Percentiles rank a stretch among this genome's conserved stretches.
Conservation (phyloP, 2,329 filamentous ascomycete genomes). For the Penicillium sp. region DNA sequence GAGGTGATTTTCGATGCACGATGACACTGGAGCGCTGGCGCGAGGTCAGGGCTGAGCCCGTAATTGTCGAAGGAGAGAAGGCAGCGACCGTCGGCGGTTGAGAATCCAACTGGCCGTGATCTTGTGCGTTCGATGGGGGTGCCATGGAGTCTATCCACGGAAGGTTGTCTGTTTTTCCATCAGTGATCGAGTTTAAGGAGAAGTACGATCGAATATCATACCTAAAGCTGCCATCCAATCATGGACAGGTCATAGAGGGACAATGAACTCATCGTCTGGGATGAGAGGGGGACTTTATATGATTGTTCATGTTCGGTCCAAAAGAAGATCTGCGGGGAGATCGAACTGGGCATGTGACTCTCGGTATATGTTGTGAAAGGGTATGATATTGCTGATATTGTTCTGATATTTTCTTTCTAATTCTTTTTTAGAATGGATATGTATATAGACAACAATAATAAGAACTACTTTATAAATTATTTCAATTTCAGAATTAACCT, state of each 20-base stretch:
- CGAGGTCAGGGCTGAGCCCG: slow-evolving; percentile 63
- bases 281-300: slow-evolving; percentile 28
- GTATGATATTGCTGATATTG: background rate
- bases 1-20: slow-evolving; percentile 92
- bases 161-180: slow-evolving; percentile 40
- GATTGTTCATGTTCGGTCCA: slow-evolving; percentile 18
- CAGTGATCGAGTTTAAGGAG: slow-evolving; percentile 18
- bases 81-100: slow-evolving; percentile 74
- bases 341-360: slow-evolving; percentile 24
- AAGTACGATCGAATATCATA: slow-evolving; percentile 21
- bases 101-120: slow-evolving; percentile 41
- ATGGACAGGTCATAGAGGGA: slow-evolving; percentile 33
- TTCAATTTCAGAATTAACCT: background rate
- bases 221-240: slow-evolving; percentile 53
- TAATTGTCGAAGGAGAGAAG: slow-evolving; percentile 82
- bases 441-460: background rate
- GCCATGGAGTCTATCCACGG: slow-evolving; percentile 57
- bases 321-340: slow-evolving; percentile 24
- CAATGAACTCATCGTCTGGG: slow-evolving; percentile 21
- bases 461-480: background rate
- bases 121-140: slow-evolving; percentile 39
- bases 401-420: background rate
- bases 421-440: background rate
- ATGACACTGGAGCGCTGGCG: slow-evolving; percentile 86
- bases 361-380: background rate